These are phyloP conservation scores for Pythium guiyangense DNA, from an alignment of 352 stramenopile species.

Conservation along the genomic window DNA sequence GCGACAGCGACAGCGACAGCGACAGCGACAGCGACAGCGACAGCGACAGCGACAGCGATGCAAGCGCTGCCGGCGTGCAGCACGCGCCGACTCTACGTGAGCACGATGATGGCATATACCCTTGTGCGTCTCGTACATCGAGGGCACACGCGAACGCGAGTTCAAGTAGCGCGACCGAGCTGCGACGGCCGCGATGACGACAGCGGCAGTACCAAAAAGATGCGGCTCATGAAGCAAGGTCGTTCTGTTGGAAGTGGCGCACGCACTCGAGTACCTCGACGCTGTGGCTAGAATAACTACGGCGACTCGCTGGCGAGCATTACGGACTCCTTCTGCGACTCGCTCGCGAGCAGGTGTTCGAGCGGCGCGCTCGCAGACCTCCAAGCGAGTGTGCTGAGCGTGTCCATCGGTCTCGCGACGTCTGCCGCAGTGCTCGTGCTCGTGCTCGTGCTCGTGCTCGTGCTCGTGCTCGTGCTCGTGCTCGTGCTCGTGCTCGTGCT, in stretches of 20 bases:
- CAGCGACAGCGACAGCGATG: no score
- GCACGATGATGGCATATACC: no score
- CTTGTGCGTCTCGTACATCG: no score
- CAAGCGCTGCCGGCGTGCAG: no score
- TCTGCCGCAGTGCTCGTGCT: constrained; percentile 26
- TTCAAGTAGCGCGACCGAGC: no score
- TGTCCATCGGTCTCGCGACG: constrained; percentile 37
- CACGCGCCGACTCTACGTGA: no score
- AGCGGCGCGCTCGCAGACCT: constrained; percentile 25
- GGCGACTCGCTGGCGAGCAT: constrained; percentile 32
- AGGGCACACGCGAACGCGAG: no score
- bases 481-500: no score
- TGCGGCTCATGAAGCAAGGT: constrained; percentile 35
- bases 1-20: no score
- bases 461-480: no score
- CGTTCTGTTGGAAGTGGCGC: constrained; percentile 28
- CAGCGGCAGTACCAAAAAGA: constrained; percentile 18
- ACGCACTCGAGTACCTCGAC: constrained; percentile 49
- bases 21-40: no score
- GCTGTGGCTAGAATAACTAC: constrained; percentile 40
- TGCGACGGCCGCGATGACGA: neutral
- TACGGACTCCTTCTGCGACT: constrained; percentile 42
- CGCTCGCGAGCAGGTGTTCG: constrained; percentile 46
- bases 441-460: constrained; percentile 23
- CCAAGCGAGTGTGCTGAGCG: constrained; percentile 24